phyloP scores from a whole-genome alignment of 2,329 filamentous ascomycete genomes.

The Phaeosphaeriaceae sp. region DNA sequence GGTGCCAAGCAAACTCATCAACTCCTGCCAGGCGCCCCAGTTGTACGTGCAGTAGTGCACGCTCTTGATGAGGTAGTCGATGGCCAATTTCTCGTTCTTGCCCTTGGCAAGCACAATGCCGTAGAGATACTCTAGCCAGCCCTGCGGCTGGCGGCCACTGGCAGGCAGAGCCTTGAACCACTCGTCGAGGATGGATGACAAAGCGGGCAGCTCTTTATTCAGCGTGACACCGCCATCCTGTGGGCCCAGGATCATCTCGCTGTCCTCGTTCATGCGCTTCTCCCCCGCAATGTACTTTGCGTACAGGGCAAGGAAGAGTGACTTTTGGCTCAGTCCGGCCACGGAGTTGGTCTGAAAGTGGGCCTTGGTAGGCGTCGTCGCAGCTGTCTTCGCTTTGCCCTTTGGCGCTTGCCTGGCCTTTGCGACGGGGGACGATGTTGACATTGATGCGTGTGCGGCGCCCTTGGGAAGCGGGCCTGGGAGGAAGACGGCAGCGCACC shows the following conservation, averaged over 20 bases:
- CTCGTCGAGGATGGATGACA: constrained; percentile 77
- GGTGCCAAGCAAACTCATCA: constrained; percentile 79
- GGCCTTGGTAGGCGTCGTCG: constrained; percentile 46
- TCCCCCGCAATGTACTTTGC: constrained; percentile 92
- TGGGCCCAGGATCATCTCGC: constrained; percentile 95
- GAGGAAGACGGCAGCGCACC: constrained; percentile 87
- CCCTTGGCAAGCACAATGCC: constrained; percentile 89
- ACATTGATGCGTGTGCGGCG: constrained; percentile 59
- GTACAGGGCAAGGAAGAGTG: constrained; percentile 89
- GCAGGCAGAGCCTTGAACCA: constrained; percentile 74
- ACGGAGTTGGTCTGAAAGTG: constrained; percentile 46
- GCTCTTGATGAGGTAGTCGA: constrained; percentile 85
- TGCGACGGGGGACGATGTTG: constrained; percentile 39
- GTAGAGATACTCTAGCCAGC: constrained; percentile 95
- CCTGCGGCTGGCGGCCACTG: constrained; percentile 73
- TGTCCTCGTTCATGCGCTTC: constrained; percentile 94
- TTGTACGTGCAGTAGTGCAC: constrained; percentile 93
- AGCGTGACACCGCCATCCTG: constrained; percentile 83
- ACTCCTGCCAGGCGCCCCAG: constrained; percentile 96
- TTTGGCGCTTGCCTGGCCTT: constrained; percentile 58
- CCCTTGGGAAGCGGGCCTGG: constrained; percentile 79
- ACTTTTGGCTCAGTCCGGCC: constrained; percentile 79
- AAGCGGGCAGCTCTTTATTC: constrained; percentile 82
- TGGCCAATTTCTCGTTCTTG: constrained; percentile 85
- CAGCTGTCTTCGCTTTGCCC: constrained; percentile 60